phyloP scores from a whole-genome alignment of 2,329 filamentous ascomycete species.

The Thelonectria discophora region DNA sequence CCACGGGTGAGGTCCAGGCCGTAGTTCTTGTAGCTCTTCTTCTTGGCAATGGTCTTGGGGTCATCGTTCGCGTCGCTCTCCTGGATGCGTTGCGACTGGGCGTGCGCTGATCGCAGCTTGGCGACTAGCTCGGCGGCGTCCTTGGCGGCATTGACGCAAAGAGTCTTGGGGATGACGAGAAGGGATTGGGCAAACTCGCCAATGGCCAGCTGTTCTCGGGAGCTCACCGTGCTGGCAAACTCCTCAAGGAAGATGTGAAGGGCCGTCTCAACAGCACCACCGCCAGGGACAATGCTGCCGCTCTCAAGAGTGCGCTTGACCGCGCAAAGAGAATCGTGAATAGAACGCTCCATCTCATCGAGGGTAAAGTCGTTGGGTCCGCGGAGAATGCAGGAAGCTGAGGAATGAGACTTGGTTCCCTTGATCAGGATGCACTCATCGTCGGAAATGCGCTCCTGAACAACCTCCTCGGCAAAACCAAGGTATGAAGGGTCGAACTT shows the following conservation, averaged over 20 bases:
- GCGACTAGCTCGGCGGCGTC: constrained; percentile 95
- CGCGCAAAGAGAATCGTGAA: constrained; percentile 95
- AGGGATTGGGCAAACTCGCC: constrained; percentile 96
- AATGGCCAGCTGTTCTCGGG: constrained; percentile 96
- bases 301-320: constrained; percentile 98
- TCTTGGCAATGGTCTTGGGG: constrained; percentile 88
- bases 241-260: constrained; percentile 99
- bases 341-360: constrained; percentile 98
- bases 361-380: constrained; percentile 96
- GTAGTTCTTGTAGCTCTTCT: constrained; percentile 99
- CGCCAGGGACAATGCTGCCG: constrained; percentile 94
- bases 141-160: constrained; percentile 96
- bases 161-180: constrained; percentile 92
- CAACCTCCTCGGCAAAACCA: constrained; percentile 91
- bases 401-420: constrained; percentile 93
- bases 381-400: constrained; percentile 94
- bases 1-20: constrained; percentile 90
- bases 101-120: constrained; percentile 92
- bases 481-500: constrained; percentile 91
- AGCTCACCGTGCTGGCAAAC: constrained; percentile 96
- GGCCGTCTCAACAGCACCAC: constrained; percentile 97
- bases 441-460: constrained; percentile 98
- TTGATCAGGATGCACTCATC: constrained; percentile 98
- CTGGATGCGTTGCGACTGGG: constrained; percentile 89
- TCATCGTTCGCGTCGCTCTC: constrained; percentile 86